Conservation (phyloP, 129 eudicot species). For the Logfia minima region DNA sequence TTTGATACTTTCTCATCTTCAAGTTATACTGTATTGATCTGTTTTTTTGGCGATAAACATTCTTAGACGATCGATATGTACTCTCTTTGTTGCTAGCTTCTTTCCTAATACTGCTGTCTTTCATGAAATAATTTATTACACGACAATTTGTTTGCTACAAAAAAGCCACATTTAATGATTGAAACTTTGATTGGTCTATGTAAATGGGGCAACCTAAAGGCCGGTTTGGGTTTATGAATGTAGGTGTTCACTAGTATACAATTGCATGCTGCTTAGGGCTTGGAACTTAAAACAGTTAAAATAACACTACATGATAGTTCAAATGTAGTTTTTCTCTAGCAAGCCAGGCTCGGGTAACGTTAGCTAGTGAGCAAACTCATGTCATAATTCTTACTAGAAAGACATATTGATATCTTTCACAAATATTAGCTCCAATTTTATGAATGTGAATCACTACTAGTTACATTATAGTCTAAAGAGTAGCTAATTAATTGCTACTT, state of each 20-base stretch:
- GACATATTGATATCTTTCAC: neutral
- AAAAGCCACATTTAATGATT: neutral
- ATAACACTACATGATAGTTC: no score
- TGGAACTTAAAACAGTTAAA: neutral
- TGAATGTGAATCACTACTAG: neutral
- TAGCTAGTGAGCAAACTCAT: no score
- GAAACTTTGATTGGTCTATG: neutral
- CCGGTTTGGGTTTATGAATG: neutral
- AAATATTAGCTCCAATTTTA: neutral
- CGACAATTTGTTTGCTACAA: neutral
- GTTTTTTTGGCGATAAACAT: no score
- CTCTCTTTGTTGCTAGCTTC: no score
- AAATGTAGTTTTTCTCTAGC: no score
- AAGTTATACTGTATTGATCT: neutral
- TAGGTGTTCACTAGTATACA: neutral
- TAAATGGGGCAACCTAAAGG: neutral
- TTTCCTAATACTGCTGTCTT: neutral
- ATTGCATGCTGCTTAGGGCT: neutral
- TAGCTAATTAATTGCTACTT: neutral
- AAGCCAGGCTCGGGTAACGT: no score
- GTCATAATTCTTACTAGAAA: neutral
- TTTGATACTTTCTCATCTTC: neutral
- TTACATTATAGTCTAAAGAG: neutral
- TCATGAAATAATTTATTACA: neutral
- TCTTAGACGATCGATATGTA: no score